A percentile compares a stretch with the other conserved stretches of the same genome.
Conservation (phyloP, 1,284 basidiomycete species). For the Leccinum holopus region DNA sequence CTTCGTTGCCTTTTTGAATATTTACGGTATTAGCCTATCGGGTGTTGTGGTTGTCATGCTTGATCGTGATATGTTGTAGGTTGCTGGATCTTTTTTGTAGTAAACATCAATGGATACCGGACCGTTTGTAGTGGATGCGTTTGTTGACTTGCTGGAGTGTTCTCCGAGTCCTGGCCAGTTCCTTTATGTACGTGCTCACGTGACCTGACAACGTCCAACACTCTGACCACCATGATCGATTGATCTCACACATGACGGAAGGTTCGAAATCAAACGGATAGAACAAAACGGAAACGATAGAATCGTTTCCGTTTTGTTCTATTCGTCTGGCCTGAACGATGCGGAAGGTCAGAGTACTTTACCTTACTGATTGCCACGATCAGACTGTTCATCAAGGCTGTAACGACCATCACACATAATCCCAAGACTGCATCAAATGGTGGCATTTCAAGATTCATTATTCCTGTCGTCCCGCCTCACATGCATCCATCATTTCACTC, state of each 20-base stretch:
- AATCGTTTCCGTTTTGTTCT: background rate
- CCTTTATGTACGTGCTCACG: no score
- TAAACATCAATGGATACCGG: background rate
- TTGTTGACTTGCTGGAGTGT: background rate
- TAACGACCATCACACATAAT: background rate
- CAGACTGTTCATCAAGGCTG: background rate
- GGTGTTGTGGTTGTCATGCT: background rate
- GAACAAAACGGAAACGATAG: background rate
- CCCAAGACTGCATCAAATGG: background rate
- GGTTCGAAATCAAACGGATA: background rate
- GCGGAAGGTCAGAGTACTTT: background rate
- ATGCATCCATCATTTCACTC: background rate
- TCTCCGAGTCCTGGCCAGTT: no score
- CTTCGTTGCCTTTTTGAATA: slow-evolving; percentile 22
- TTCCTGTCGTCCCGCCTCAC: background rate
- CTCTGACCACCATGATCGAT: background rate
- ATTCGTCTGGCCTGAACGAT: background rate
- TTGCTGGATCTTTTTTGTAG: background rate
- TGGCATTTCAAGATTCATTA: background rate
- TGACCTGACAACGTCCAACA: no score
- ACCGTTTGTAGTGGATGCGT: background rate
- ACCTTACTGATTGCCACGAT: background rate
- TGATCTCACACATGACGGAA: background rate
- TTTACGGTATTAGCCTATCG: background rate
- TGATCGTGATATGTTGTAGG: background rate